These are phyloP conservation scores for Lupinus albus DNA, from an alignment of 306 rosid species.

Conservation along the genomic window DNA sequence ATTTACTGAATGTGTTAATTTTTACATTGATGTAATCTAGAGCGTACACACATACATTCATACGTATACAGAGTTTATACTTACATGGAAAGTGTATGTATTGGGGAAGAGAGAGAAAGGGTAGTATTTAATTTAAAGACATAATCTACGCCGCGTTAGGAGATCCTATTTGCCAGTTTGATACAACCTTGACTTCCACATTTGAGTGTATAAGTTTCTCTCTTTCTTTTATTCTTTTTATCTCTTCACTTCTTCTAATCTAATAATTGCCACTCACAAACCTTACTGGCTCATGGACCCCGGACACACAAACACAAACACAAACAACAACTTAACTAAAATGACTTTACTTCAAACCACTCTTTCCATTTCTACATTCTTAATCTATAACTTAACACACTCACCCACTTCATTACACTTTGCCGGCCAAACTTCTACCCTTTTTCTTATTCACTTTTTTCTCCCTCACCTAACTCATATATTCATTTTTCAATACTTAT, in stretches of 20 bases:
- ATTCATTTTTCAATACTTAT: background rate
- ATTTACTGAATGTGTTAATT: too few relatives aligned
- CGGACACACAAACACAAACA: too few relatives aligned
- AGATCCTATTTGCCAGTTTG: constrained; percentile 42
- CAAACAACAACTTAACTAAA: too few relatives aligned
- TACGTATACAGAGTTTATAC: too few relatives aligned
- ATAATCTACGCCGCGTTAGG: constrained; percentile 49
- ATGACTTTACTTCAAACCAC: background rate
- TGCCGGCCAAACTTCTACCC: background rate
- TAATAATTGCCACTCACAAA: constrained; percentile 23
- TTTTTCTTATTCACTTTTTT: too few relatives aligned
- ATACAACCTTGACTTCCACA: background rate
- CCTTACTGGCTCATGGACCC: constrained; percentile 28
- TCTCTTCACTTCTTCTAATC: background rate
- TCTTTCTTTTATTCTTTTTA: background rate
- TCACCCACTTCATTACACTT: background rate
- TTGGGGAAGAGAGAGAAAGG: background rate
- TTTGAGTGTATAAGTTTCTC: background rate
- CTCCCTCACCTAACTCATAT: background rate
- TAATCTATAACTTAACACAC: background rate
- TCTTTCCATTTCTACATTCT: background rate
- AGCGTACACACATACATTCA: too few relatives aligned
- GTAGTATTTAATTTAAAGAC: background rate
- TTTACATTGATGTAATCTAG: too few relatives aligned
- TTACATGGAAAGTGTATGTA: too few relatives aligned